Evolutionary conservation across 2,329 filamentous ascomycete genomes (phyloP), one percentile per base, ranked within the genome.

Genomic region (Ceratocystis ficicola): DNA sequence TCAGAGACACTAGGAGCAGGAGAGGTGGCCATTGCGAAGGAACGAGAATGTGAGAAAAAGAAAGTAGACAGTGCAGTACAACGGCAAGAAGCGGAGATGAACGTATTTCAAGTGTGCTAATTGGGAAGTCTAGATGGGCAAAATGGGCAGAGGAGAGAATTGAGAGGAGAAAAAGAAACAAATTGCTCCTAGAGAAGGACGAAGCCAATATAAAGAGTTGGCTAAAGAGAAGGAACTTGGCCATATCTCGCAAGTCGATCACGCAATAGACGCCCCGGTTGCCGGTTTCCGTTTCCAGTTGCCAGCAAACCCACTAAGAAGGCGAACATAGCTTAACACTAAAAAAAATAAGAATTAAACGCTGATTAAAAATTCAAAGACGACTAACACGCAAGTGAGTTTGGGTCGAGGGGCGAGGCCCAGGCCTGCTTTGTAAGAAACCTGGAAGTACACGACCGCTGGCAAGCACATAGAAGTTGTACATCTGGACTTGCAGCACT

Each of bases 21-120:
- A 67, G 66, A 67, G 30, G 55, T 5, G 30, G 66, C 50, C 66
- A 68, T 68, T 50, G 32, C 61, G 66, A 50, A 48, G 17, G 50
- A 52, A 32, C 22, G 41, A 30, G 28, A 44, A 28, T n/a, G 10
- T 44, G 5, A 48, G 44, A 61, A 17, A 17, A 50, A 62, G 50
- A 66, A 48, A 59, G 60, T 63, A 63, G 65, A 66, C 65, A 44
- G 60, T 28, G 17, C 30, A 52, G 46, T 5, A 28, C 50, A 63
- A 63, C 32, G 17, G 50, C 17, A 63, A 55, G 5, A 59, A 36
- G 36, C 25, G 44, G 20, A 63, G 5, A 22, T 25, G 2, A 5
- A 30, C 15, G 50, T 57, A 32, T 28, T 17, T 17, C 12, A 57
- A 32, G 52, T 28, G 32, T 15, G 28, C 17, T n/a, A 50, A 6